Evolutionary conservation across 2,329 filamentous ascomycete genomes (phyloP), one percentile per base, ranked within the genome.

Genomic region (Zopfia rhizophila): DNA sequence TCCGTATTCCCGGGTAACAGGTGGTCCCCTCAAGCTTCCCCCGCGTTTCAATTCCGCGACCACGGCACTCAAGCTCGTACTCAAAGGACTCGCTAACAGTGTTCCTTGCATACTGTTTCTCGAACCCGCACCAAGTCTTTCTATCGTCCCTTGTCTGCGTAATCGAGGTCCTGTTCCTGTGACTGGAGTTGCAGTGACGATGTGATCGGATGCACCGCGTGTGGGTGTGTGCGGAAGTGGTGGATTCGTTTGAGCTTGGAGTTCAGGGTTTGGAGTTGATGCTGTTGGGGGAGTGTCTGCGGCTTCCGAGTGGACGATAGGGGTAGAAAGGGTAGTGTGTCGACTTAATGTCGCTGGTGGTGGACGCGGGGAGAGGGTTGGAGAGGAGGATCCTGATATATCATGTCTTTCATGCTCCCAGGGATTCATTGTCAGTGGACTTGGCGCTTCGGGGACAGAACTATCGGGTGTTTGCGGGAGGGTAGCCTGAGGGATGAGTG

Each of bases 11-110:
- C 21, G 14, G 21, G 22, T 30, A 16, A 30, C 13, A 16, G 28
- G 28, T 30, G 28, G 12, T 13, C 45, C 31, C 14, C 58, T 33
- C 0, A 60, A 12, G 32, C 44, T 52, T 11, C 82, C 81, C 12
- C 82, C 79, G n/a, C 84, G 78, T 18, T 87, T 73, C 16, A 83
- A 80, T 53, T 88, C 85, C 7, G 84, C 85, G 5, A 88, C 83
- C 35, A 88, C 81, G 1, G 81, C 85, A 61, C 78, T 83, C 12
- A 89, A 74, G 1, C 80, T 81, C 2, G 78, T 80, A 2, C 81
- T 84, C 1, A 88, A 73, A 0, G 86, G 83, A 21, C 81, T 80
- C 2, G 85, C 77, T 4, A 88, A 75, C 25, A 88, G 73, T 25
- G 86, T 80, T 3, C 76, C 78, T 3, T 76, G 75, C 13, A 82